Percentiles rank a stretch among this genome's conserved stretches.
phyloP scores from a whole-genome alignment of 2,329 filamentous ascomycete species.

The Phyllosticta citrichinensis region DNA sequence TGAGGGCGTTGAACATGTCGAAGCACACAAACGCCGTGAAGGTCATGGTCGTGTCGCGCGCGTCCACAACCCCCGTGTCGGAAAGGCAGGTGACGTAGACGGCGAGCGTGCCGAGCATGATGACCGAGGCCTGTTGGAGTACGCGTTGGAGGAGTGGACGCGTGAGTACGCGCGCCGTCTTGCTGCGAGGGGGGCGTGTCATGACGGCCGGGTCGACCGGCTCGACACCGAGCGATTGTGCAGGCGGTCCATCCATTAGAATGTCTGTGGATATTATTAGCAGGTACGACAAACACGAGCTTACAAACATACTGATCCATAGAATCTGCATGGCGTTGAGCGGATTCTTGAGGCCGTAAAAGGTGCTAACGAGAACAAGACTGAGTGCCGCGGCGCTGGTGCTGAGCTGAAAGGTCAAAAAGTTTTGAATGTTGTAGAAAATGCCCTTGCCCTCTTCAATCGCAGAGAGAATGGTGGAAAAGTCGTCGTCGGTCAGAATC shows the following conservation, averaged over 20 bases:
- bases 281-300: slow-evolving; percentile 8
- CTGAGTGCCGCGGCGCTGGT: slow-evolving; percentile 90
- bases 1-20: slow-evolving; percentile 98
- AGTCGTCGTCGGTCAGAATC: slow-evolving; percentile 84
- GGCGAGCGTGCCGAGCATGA: slow-evolving; percentile 84
- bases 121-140: slow-evolving; percentile 74
- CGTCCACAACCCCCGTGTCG: slow-evolving; percentile 65
- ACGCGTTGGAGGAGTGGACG: slow-evolving; percentile 72
- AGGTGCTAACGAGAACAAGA: slow-evolving; percentile 84
- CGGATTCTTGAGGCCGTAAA: slow-evolving; percentile 86
- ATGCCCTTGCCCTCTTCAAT: slow-evolving; percentile 99
- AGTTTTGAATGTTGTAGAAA: slow-evolving; percentile 99
- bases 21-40: slow-evolving; percentile 98
- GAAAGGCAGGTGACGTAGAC: slow-evolving; percentile 91
- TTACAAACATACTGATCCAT: slow-evolving; percentile 77
- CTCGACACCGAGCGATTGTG: slow-evolving; percentile 93
- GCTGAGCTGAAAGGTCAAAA: slow-evolving; percentile 95
- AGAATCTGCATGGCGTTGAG: slow-evolving; percentile 99
- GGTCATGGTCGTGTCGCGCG: slow-evolving; percentile 96
- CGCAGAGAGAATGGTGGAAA: slow-evolving; percentile 82
- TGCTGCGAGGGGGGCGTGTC: slow-evolving; percentile 76
- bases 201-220: slow-evolving; percentile 91
- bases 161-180: slow-evolving; percentile 86
- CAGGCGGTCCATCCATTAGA: slow-evolving; percentile 97
- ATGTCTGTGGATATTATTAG: slow-evolving; percentile 56